Conservation (phyloP, 768 basidiomycete genomes). For the Russula lepida region DNA sequence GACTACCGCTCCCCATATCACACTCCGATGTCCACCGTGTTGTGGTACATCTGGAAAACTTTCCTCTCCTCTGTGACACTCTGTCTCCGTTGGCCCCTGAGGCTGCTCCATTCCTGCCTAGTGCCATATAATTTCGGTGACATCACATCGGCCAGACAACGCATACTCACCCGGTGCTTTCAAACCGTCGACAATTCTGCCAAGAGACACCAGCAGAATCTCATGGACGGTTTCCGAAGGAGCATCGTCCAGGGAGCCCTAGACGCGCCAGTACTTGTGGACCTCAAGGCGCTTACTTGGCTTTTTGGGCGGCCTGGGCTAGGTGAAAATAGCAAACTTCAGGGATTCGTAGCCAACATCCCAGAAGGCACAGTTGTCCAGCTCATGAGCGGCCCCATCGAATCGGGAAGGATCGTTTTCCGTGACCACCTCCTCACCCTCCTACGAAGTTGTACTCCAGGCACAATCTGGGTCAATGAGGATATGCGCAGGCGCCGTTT, state of each 20-base stretch:
- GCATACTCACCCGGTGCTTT: background rate
- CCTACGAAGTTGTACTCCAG: conserved; percentile 5
- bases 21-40: conserved; percentile 17
- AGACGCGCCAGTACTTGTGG: background rate
- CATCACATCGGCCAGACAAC: background rate
- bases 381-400: conserved; percentile 1
- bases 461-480: background rate
- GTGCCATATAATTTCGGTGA: conserved; percentile 3
- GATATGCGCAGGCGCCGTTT: conserved; percentile 1
- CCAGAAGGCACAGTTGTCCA: background rate
- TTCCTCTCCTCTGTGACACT: background rate
- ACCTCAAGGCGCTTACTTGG: conserved; percentile 5
- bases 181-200: background rate
- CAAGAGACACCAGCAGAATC: background rate
- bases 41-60: background rate
- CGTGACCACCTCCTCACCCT: conserved; percentile 7
- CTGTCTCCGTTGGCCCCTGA: background rate
- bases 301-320: background rate
- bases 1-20: conserved; percentile 18
- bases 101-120: background rate
- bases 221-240: background rate
- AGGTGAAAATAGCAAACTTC: conserved; percentile 1
- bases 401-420: background rate
- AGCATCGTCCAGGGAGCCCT: background rate
- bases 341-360: background rate